phyloP scores from a whole-genome alignment of 2,329 filamentous ascomycete species.

The Orbilia quercus region DNA sequence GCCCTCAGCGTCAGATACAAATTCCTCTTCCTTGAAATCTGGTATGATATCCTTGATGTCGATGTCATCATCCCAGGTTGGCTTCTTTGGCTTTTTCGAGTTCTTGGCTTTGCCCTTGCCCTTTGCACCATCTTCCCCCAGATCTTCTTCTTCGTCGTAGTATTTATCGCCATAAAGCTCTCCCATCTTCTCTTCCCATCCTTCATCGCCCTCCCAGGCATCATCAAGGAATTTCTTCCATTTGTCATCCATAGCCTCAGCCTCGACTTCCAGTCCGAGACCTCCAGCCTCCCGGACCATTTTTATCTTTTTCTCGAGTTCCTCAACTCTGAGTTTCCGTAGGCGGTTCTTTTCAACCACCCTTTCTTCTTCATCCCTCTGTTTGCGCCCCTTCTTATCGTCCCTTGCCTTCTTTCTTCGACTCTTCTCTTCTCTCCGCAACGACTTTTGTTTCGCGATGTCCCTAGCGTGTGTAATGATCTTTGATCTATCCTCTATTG shows the following conservation, averaged over 20 bases:
- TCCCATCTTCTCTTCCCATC: constrained; percentile 91
- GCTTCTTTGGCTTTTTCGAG: constrained; percentile 78
- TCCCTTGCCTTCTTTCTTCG: constrained; percentile 83
- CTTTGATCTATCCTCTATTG: constrained; percentile 65
- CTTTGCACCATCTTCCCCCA: constrained; percentile 65
- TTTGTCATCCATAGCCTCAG: constrained; percentile 68
- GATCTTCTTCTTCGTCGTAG: constrained; percentile 75
- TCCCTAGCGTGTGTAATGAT: constrained; percentile 84
- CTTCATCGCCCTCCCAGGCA: constrained; percentile 81
- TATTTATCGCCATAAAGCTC: constrained; percentile 90
- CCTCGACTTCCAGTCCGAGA: constrained; percentile 62
- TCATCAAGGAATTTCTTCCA: constrained; percentile 87
- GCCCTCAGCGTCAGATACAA: constrained; percentile 63
- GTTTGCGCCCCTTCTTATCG: constrained; percentile 78
- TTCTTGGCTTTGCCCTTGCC: constrained; percentile 63
- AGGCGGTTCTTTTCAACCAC: constrained; percentile 84
- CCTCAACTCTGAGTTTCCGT: constrained; percentile 87
- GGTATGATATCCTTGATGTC: constrained; percentile 93
- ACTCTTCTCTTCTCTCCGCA: constrained; percentile 83
- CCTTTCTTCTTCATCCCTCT: constrained; percentile 78
- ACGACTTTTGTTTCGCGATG: constrained; percentile 81
- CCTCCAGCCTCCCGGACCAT: constrained; percentile 92
- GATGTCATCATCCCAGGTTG: constrained; percentile 95
- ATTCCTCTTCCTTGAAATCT: constrained; percentile 78
- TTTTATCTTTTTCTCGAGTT: constrained; percentile 85